These are phyloP conservation scores for Fusarium armeniacum DNA, from an alignment of 2,329 filamentous ascomycete species.

Conservation along the genomic window DNA sequence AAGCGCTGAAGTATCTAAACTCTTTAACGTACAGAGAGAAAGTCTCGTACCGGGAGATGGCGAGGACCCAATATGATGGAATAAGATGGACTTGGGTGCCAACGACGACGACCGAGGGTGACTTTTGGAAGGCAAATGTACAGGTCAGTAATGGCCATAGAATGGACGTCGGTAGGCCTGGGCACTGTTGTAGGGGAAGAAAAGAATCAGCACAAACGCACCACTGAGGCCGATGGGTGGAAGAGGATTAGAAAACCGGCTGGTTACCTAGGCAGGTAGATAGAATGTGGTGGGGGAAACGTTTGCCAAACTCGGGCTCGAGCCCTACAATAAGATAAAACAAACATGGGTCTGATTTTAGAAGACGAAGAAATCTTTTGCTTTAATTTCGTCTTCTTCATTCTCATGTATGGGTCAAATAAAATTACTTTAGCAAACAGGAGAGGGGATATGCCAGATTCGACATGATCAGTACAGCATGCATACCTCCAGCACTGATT, in stretches of 20 bases:
- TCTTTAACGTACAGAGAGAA: neutral
- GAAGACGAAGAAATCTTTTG: neutral
- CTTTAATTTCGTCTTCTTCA: neutral
- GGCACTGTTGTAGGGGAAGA: no score
- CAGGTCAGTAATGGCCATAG: neutral
- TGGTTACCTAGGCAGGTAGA: neutral
- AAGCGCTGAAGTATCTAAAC: neutral
- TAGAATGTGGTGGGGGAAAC: neutral
- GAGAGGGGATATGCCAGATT: no score
- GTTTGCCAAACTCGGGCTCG: neutral
- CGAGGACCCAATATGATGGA: neutral
- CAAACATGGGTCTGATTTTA: neutral
- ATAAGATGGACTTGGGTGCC: neutral
- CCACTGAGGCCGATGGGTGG: no score
- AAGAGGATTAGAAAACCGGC: neutral
- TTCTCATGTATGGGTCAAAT: neutral
- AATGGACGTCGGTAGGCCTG: neutral
- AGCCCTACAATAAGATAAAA: neutral
- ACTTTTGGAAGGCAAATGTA: no score
- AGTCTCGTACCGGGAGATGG: neutral
- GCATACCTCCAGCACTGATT: no score
- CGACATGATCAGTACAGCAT: no score
- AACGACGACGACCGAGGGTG: neutral
- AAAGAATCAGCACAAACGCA: neutral
- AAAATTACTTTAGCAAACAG: neutral